Conservation (phyloP, 2,329 filamentous ascomycete species). For the Diaporthe destruens region DNA sequence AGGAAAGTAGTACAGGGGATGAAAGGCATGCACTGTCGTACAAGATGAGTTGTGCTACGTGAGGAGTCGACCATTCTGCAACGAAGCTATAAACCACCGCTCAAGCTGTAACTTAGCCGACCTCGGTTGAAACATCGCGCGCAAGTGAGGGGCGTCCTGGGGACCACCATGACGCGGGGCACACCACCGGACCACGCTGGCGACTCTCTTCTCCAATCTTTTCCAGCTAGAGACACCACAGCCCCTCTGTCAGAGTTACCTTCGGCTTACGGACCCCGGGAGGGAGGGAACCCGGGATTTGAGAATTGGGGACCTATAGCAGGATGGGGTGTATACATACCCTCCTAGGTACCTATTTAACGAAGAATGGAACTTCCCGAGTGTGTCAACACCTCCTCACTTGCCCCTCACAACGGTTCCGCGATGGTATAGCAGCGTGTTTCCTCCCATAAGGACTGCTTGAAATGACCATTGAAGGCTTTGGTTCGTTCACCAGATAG, state of each 20-base stretch:
- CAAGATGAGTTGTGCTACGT: background rate
- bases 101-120: background rate
- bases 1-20: too few relatives aligned
- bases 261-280: background rate
- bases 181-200: background rate
- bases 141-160: background rate
- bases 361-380: background rate
- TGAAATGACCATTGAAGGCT: background rate
- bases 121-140: conserved; percentile 15
- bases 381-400: background rate
- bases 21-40: too few relatives aligned
- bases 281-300: background rate
- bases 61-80: too few relatives aligned
- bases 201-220: background rate
- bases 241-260: background rate
- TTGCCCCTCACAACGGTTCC: conserved; percentile 12
- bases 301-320: too few relatives aligned
- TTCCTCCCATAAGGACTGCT: background rate
- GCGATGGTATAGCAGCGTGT: background rate
- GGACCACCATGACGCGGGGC: background rate
- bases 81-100: too few relatives aligned
- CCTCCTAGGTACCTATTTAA: too few relatives aligned
- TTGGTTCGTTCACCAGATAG: background rate
- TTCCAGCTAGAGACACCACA: background rate
- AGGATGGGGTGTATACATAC: too few relatives aligned